phyloP scores from a whole-genome alignment of 768 basidiomycete genomes.

The Cyclocybe cylindracea region DNA sequence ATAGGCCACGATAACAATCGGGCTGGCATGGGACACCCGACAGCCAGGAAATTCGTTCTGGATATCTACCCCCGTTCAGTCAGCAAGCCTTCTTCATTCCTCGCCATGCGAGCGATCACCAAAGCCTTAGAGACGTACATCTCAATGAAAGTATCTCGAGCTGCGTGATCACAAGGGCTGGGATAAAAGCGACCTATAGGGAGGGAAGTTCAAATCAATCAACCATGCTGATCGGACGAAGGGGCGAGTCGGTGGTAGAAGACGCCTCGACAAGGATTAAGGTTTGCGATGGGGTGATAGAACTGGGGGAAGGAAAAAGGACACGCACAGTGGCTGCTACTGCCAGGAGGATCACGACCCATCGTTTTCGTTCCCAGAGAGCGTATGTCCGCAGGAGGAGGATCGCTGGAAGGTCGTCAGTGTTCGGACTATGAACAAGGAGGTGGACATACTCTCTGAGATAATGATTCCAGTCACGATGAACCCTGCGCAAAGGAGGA shows the following conservation, averaged over 20 bases:
- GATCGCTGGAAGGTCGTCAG: slow-evolving; percentile 26
- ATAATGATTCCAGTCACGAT: slow-evolving; percentile 37
- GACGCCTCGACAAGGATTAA: too few relatives aligned
- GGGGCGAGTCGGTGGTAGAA: too few relatives aligned
- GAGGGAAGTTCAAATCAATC: neutral
- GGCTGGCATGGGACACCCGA: slow-evolving; percentile 28
- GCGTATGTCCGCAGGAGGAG: slow-evolving; percentile 46
- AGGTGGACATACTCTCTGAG: slow-evolving; percentile 31
- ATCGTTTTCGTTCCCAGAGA: slow-evolving; percentile 40
- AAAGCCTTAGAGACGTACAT: slow-evolving; percentile 24
- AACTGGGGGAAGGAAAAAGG: neutral
- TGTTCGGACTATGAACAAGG: neutral
- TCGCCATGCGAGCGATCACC: neutral
- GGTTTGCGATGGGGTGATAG: too few relatives aligned
- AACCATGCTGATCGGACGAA: too few relatives aligned
- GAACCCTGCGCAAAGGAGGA: slow-evolving; percentile 19
- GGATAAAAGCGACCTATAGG: slow-evolving; percentile 30
- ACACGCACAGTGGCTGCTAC: slow-evolving; percentile 20
- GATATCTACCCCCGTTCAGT: slow-evolving; percentile 11
- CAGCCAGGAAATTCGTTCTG: slow-evolving; percentile 30
- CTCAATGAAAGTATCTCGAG: slow-evolving; percentile 33
- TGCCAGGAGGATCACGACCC: slow-evolving; percentile 31
- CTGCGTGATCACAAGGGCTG: slow-evolving; percentile 29
- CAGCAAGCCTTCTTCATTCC: neutral
- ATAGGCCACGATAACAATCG: slow-evolving; percentile 40